Evolutionary conservation across 106 monocot genomes (phyloP).

Genomic region (Platanthera zijinensis): DNA sequence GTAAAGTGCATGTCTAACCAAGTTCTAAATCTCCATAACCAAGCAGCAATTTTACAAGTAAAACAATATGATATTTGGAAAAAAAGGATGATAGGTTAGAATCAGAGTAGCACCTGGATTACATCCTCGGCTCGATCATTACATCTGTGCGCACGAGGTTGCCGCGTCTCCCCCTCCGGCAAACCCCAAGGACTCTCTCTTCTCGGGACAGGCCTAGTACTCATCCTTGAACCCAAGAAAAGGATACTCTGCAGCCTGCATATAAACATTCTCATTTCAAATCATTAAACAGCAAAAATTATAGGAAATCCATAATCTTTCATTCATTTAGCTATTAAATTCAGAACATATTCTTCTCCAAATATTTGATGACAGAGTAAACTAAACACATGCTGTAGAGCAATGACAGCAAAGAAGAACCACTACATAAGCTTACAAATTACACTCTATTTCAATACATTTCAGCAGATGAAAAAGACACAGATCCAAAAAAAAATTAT

Average conservation of each 20-base stretch:
- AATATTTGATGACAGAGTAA: background rate
- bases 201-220: constrained; percentile 74
- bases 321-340: background rate
- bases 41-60: background rate
- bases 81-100: background rate
- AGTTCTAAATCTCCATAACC: background rate
- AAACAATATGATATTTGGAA: background rate
- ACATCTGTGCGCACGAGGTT: constrained; percentile 79
- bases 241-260: background rate
- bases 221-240: constrained; percentile 30
- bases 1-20: background rate
- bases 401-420: too few species aligned
- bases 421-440: too few species aligned
- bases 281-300: background rate
- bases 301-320: background rate
- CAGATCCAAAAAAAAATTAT: too few species aligned
- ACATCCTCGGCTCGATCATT: constrained; percentile 93
- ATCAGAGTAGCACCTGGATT: constrained; percentile 42
- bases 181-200: constrained; percentile 92
- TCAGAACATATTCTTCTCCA: background rate
- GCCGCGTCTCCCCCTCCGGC: constrained; percentile 76
- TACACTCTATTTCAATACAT: too few species aligned
- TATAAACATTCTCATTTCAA: background rate
- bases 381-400: too few species aligned
- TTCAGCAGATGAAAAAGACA: too few species aligned